Base-by-base conservation (phyloP, 208 protist species). In the Leishmania major region DNA sequence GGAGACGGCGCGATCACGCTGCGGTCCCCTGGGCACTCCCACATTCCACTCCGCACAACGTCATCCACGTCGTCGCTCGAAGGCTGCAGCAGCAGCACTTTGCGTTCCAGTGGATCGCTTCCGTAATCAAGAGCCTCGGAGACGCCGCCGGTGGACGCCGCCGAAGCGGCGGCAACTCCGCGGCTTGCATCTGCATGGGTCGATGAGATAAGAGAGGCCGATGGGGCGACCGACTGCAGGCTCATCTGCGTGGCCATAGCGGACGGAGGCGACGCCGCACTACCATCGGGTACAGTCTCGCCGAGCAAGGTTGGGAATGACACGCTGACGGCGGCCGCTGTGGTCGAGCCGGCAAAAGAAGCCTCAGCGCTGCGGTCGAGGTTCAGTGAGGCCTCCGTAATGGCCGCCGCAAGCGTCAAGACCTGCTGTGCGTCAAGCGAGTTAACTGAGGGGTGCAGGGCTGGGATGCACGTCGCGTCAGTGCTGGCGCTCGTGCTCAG, bases 361-460 rank as follows among this genome's bases (percentile, higher is more conserved):
- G 64, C 47, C 13, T 80, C 77, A 28, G 64, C 45, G 45, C 45
- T 75, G 25, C 66, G 62, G 37, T 75, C 66, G 8, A 80, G 64
- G 51, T 80, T 80, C 28, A 88, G 67, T 3, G 84, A 76, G 15
- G 82, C 79, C 40, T 91, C 88, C 22, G 88, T 91, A 72, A 91
- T 91, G 77, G 88, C 88, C 5, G 88, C 88, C 2, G 88, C 88
- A 28, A 91, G 78, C 28, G 55, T 75, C 15, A 91, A 49, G 25
- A 85, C 88, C 40, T 80, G 79, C 53, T 81, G 75, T n/a, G 79
- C 31, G 53, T 84, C 81, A 6, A 88, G 37, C n/a, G 64, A 66
- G 55, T 75, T 51, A 1, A 78, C 37, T 3, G 72, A 75, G 43
- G 67, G 13, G 60, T 71, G 78, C 62, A 77, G 57, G 10, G 49